These are phyloP conservation scores for Trifolium dubium DNA, from an alignment of 306 rosid species.

Conservation along the genomic window DNA sequence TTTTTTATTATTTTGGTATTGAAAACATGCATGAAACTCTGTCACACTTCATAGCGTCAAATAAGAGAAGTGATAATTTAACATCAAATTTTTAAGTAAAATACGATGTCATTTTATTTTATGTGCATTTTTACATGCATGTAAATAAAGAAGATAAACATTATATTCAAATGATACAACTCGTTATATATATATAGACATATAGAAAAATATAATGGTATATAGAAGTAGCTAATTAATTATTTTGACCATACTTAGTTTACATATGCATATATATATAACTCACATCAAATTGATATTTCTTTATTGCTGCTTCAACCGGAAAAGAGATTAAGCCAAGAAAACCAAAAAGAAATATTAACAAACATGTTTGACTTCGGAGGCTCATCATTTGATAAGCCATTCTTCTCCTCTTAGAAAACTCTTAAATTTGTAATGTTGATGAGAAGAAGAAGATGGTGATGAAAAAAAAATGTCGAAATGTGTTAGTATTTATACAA, in stretches of 20 bases:
- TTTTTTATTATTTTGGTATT: too few species aligned
- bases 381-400: slow-evolving; percentile 38
- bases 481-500: slow-evolving; percentile 47
- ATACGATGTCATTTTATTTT: too few species aligned
- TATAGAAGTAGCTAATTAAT: not conserved
- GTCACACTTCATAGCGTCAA: too few species aligned
- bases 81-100: too few species aligned
- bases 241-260: not conserved
- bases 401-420: slow-evolving; percentile 46
- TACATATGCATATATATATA: not conserved
- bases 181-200: too few species aligned
- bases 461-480: slow-evolving; percentile 14
- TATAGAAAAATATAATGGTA: too few species aligned
- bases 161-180: too few species aligned
- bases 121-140: too few species aligned
- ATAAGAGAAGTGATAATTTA: too few species aligned
- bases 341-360: slow-evolving; percentile 47
- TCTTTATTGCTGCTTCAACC: slow-evolving; percentile 74
- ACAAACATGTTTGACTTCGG: slow-evolving; percentile 17
- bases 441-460: slow-evolving; percentile 40
- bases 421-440: slow-evolving; percentile 28
- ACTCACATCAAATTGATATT: slow-evolving; percentile 87
- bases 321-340: slow-evolving; percentile 56
- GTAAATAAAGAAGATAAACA: too few species aligned
- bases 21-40: too few species aligned